phyloP scores from a whole-genome alignment of 2,329 filamentous ascomycete species.

The Phaeosphaeriaceae sp. region DNA sequence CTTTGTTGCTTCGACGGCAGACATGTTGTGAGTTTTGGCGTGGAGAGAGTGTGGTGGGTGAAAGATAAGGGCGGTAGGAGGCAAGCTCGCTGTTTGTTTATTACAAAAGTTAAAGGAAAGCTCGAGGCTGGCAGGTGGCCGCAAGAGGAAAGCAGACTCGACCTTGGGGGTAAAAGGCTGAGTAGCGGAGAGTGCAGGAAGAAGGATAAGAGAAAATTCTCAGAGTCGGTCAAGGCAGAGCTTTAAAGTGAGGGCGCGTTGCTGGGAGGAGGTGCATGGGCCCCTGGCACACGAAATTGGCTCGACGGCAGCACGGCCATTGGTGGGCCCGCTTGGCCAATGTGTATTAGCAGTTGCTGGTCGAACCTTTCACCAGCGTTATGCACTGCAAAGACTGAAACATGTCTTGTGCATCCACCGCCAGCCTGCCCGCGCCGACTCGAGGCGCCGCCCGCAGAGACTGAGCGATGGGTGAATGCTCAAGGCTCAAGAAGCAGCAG shows the following conservation, averaged over 20 bases:
- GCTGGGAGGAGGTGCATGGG: constrained; percentile 45
- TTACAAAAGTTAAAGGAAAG: constrained; percentile 47
- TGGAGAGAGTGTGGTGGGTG: constrained; percentile 16
- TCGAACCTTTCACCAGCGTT: constrained; percentile 41
- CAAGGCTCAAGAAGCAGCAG: not conserved
- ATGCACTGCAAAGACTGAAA: constrained; percentile 40
- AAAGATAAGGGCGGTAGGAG: constrained; percentile 28
- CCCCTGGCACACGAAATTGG: constrained; percentile 42
- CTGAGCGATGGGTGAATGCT: too few relatives aligned
- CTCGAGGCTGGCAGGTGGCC: constrained; percentile 38
- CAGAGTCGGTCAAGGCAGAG: constrained; percentile 34
- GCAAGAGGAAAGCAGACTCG: constrained; percentile 37
- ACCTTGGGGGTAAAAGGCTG: constrained; percentile 32
- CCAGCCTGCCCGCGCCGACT: constrained; percentile 10
- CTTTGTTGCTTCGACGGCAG: constrained; percentile 76
- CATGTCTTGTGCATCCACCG: constrained; percentile 34
- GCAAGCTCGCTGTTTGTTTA: constrained; percentile 35
- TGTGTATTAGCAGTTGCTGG: constrained; percentile 26
- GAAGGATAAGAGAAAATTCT: constrained; percentile 35
- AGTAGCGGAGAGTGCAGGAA: constrained; percentile 39
- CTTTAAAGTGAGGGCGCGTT: constrained; percentile 48
- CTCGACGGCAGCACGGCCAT: constrained; percentile 40
- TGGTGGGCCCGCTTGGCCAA: constrained; percentile 38
- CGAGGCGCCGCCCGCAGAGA: not conserved
- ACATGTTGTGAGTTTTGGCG: constrained; percentile 59